A percentile compares a stretch with the other conserved stretches of the same genome.
phyloP scores from a whole-genome alignment of 2,329 filamentous ascomycete genomes.

The Cladosporium sp. region DNA sequence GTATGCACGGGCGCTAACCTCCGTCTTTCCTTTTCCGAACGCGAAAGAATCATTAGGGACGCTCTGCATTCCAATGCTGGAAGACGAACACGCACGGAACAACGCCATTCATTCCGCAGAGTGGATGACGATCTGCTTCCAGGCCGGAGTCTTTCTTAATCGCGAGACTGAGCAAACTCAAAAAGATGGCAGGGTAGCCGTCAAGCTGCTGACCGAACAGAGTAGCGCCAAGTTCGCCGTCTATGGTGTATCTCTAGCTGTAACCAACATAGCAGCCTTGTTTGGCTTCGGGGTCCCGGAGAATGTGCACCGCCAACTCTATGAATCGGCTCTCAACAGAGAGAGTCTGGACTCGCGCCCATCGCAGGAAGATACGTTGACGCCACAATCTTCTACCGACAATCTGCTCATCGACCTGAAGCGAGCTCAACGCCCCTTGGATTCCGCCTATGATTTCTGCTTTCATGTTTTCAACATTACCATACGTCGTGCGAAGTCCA shows the following conservation, averaged over 20 bases:
- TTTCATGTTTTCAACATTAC: slow-evolving; percentile 5
- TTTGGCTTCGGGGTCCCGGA: slow-evolving; percentile 49
- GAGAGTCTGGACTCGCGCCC: slow-evolving; percentile 12
- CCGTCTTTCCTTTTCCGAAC: slow-evolving; percentile 59
- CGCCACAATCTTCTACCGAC: background rate
- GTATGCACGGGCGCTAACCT: slow-evolving; percentile 65
- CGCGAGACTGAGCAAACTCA: slow-evolving; percentile 44
- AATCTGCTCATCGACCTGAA: background rate
- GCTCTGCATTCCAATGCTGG: slow-evolving; percentile 50
- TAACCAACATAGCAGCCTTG: slow-evolving; percentile 50
- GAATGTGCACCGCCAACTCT: slow-evolving; percentile 42
- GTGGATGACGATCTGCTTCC: slow-evolving; percentile 38
- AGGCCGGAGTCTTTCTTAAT: slow-evolving; percentile 58
- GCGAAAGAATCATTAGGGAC: slow-evolving; percentile 65
- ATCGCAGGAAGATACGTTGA: background rate
- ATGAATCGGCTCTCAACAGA: slow-evolving; percentile 17
- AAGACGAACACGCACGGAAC: slow-evolving; percentile 29
- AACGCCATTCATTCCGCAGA: slow-evolving; percentile 45
- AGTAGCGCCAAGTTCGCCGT: slow-evolving; percentile 38
- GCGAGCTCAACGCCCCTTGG: background rate
- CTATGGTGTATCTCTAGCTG: slow-evolving; percentile 50
- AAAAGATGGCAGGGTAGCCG: slow-evolving; percentile 43
- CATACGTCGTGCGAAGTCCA: slow-evolving; percentile 21
- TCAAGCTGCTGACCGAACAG: slow-evolving; percentile 49
- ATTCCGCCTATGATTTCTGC: slow-evolving; percentile 12